Evolutionary conservation across 2,329 filamentous ascomycete genomes (phyloP).

Genomic region (Penicillium sp.): DNA sequence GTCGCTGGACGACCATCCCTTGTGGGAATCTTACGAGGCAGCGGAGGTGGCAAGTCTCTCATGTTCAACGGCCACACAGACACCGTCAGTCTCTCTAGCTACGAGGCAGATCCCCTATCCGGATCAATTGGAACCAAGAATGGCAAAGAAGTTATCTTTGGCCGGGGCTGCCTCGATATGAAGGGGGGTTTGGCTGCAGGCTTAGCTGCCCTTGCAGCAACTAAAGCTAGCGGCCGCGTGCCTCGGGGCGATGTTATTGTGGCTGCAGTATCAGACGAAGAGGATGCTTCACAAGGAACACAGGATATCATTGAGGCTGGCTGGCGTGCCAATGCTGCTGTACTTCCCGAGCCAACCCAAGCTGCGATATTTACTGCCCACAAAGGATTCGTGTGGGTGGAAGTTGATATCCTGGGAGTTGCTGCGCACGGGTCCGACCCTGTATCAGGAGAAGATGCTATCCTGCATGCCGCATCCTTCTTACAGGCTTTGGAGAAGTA

Average conservation of each 20-base stretch:
- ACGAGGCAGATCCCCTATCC: slow-evolving; percentile 48
- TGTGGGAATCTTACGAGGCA: slow-evolving; percentile 49
- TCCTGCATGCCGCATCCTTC: slow-evolving; percentile 49
- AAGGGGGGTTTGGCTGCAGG: slow-evolving; percentile 52
- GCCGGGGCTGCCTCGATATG: slow-evolving; percentile 53
- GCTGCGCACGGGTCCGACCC: slow-evolving; percentile 40
- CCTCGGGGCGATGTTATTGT: slow-evolving; percentile 53
- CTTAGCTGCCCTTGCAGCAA: slow-evolving; percentile 43
- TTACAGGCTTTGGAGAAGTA: slow-evolving; percentile 48
- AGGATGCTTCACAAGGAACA: slow-evolving; percentile 52
- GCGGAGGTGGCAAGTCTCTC: slow-evolving; percentile 48
- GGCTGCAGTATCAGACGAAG: slow-evolving; percentile 55
- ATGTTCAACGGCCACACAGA: slow-evolving; percentile 57
- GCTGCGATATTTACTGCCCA: slow-evolving; percentile 47
- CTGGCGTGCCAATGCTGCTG: slow-evolving; percentile 54
- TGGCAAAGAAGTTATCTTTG: slow-evolving; percentile 41
- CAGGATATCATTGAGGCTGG: slow-evolving; percentile 51
- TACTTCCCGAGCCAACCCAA: slow-evolving; percentile 51
- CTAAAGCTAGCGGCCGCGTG: slow-evolving; percentile 30
- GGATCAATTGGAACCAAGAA: slow-evolving; percentile 37
- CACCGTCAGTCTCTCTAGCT: slow-evolving; percentile 51
- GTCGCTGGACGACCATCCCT: slow-evolving; percentile 51
- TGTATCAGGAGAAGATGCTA: slow-evolving; percentile 51
- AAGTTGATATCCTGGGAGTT: slow-evolving; percentile 35
- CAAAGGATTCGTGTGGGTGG: slow-evolving; percentile 49